These are phyloP conservation scores for Neurospora sublineolata DNA, from an alignment of 495 filamentous ascomycete genomes.

Conservation along the genomic window DNA sequence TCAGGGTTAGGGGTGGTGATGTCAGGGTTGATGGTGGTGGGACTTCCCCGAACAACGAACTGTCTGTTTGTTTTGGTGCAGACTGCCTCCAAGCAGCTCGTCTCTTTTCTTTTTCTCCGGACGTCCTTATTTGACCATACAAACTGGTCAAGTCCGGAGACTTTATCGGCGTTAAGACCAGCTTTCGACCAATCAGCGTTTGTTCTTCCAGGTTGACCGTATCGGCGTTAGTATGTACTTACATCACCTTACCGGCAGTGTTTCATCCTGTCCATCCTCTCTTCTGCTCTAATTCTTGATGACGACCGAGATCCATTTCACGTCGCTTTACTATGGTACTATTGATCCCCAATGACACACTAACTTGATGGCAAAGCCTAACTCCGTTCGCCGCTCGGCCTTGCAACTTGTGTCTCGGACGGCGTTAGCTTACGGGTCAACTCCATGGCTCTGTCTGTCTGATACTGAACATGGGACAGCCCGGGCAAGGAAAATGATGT, in stretches of 20 bases:
- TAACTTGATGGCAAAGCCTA: not conserved
- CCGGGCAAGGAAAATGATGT: not conserved
- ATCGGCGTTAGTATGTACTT: not conserved
- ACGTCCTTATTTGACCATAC: too few species aligned
- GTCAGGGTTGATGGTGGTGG: not conserved
- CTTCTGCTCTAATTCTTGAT: not conserved
- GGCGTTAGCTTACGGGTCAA: not conserved
- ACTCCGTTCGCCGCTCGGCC: not conserved
- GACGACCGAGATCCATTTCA: too few species aligned
- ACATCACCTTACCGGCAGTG: not conserved
- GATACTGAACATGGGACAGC: not conserved
- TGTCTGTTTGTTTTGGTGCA: not conserved
- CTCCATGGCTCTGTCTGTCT: not conserved
- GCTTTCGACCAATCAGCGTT: not conserved
- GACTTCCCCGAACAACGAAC: not conserved
- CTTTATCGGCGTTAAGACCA: not conserved
- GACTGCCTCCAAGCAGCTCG: slow-evolving; percentile 2
- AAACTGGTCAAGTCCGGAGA: not conserved
- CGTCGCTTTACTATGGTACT: too few species aligned
- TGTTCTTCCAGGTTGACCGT: not conserved
- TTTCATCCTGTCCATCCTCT: not conserved
- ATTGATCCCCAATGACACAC: not conserved
- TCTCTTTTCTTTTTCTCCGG: not conserved
- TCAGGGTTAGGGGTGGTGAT: not conserved
- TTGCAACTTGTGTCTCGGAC: not conserved